Evolutionary conservation across 2,329 filamentous ascomycete species (phyloP).

Genomic region (Colletotrichum sojae): DNA sequence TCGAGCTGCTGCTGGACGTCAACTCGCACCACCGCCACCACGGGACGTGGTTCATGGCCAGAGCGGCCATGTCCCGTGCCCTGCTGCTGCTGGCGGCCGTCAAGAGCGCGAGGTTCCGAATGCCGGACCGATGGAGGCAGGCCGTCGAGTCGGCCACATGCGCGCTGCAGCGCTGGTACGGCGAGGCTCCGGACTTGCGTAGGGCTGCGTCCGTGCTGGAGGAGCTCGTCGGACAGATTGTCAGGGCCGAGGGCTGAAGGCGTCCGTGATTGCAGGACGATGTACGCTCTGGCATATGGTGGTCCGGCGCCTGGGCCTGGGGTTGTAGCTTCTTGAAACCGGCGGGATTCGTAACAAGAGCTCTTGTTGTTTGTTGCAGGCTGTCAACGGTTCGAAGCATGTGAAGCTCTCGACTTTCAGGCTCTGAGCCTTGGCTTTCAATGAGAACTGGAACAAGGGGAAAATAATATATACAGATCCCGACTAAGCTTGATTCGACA

Average conservation of each 20-base stretch:
- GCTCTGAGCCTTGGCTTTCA: neutral
- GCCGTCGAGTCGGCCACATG: constrained; percentile 42
- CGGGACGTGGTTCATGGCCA: constrained; percentile 48
- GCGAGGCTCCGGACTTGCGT: constrained; percentile 42
- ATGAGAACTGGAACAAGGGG: neutral
- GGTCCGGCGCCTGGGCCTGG: constrained; percentile 9
- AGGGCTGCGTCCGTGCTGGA: constrained; percentile 35
- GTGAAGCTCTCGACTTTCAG: neutral
- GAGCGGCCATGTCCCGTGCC: constrained; percentile 42
- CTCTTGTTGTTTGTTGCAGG: neutral
- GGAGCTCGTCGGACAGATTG: constrained; percentile 27
- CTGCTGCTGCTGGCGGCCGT: constrained; percentile 48
- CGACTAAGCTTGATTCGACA: neutral
- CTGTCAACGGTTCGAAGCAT: neutral
- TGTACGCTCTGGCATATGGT: neutral
- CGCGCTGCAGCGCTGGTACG: constrained; percentile 43
- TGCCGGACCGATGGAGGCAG: constrained; percentile 43
- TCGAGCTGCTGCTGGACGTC: constrained; percentile 42
- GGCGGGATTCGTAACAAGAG: neutral
- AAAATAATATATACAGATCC: neutral
- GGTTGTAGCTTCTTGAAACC: neutral
- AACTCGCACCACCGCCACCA: constrained; percentile 50
- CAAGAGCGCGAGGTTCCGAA: constrained; percentile 37
- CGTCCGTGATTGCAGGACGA: constrained; percentile 15
- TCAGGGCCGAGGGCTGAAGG: constrained; percentile 26